These are phyloP conservation scores for Plasmodiophora brassicae DNA, from an alignment of 208 protist species.

Conservation along the genomic window DNA sequence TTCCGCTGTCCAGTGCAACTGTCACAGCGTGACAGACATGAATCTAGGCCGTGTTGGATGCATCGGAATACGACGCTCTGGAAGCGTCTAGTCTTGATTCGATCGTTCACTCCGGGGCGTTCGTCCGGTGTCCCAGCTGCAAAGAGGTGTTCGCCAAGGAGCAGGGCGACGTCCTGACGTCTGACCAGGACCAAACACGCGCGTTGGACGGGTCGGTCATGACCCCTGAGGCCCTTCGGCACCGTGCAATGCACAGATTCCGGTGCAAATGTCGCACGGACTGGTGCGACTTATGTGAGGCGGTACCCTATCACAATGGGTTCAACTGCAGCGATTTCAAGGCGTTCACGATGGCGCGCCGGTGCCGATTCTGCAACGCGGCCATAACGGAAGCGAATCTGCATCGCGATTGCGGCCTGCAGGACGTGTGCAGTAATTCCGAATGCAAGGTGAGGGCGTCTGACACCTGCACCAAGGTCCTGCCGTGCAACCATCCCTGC, in stretches of 20 bases:
- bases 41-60: not conserved
- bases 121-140: not conserved
- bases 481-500: not conserved
- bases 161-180: not conserved
- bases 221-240: not conserved
- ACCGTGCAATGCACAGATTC: not conserved
- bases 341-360: not conserved
- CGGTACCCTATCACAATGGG: constrained; percentile 11
- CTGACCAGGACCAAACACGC: not conserved
- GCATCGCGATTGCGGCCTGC: not conserved
- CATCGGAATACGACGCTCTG: not conserved
- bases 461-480: not conserved
- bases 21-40: too few relatives aligned
- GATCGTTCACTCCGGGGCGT: not conserved
- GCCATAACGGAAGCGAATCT: not conserved
- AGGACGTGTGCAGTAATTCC: not conserved
- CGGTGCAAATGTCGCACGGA: not conserved
- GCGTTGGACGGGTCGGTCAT: not conserved
- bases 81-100: not conserved
- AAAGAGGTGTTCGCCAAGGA: not conserved
- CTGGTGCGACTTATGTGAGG: not conserved
- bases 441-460: not conserved
- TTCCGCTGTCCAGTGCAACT: not conserved
- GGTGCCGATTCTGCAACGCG: not conserved
- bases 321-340: not conserved